Percentiles rank a stretch among this genome's conserved stretches.
phyloP scores from a whole-genome alignment of 106 monocot genomes.

The Apostasia ramifera region DNA sequence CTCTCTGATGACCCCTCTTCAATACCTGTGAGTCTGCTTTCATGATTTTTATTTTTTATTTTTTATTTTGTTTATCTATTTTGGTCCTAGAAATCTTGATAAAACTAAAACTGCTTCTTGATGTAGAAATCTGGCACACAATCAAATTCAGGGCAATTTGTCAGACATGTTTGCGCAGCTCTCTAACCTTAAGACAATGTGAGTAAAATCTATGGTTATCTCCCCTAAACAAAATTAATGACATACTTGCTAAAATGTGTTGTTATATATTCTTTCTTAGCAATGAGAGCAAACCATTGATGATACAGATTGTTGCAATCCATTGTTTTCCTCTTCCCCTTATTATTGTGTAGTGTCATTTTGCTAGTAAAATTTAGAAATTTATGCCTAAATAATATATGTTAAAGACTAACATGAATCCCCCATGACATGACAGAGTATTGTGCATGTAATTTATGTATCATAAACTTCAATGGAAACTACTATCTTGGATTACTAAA shows the following conservation, averaged over 20 bases:
- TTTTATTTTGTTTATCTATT: background rate
- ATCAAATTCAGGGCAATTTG: constrained; percentile 85
- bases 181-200: constrained; percentile 57
- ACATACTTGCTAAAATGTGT: background rate
- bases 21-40: constrained; percentile 23
- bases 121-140: constrained; percentile 79
- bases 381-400: no score
- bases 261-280: background rate
- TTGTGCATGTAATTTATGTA: no score
- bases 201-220: constrained; percentile 28
- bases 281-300: no score
- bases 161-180: constrained; percentile 85
- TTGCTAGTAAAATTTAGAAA: no score
- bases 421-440: no score
- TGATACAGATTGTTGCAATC: no score
- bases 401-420: no score
- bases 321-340: no score
- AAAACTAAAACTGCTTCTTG: background rate
- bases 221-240: background rate
- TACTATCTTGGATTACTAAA: no score
- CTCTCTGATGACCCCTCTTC: constrained; percentile 23
- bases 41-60: background rate
- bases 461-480: no score
- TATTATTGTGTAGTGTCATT: no score
- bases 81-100: background rate